Conservation (phyloP, 2,329 filamentous ascomycete genomes). For the Rutstroemia sp. region DNA sequence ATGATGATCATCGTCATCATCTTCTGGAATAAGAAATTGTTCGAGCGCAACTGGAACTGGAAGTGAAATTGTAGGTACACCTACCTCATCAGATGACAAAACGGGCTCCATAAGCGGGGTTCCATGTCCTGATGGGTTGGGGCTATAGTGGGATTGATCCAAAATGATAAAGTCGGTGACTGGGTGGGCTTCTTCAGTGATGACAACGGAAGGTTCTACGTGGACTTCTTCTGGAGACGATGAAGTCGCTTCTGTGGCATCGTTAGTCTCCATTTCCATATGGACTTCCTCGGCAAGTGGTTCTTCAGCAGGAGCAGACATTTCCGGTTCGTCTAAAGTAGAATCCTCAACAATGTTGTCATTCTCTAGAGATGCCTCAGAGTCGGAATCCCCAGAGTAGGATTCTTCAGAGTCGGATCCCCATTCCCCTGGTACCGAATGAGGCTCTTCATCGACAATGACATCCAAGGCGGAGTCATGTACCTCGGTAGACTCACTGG, state of each 20-base stretch:
- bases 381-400: not conserved
- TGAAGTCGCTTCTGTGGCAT: too few relatives aligned
- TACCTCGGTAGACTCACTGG: too few relatives aligned
- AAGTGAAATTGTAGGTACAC: not conserved
- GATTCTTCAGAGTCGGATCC: not conserved
- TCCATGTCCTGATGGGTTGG: not conserved
- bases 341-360: not conserved
- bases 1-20: not conserved
- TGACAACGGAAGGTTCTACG: not conserved
- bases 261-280: too few relatives aligned
- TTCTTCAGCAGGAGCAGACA: not conserved
- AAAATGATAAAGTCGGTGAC: not conserved
- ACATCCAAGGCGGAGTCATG: too few relatives aligned
- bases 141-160: not conserved
- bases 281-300: not conserved
- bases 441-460: too few relatives aligned
- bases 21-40: not conserved
- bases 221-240: too few relatives aligned
- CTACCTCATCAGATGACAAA: not conserved
- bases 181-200: not conserved
- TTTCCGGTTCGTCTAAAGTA: not conserved
- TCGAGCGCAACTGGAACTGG: not conserved
- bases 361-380: conserved; percentile 1
- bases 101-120: not conserved
- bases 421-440: not conserved